Evolutionary conservation across 2,329 filamentous ascomycete species (phyloP).

Genomic region (Calonectria honghensis): DNA sequence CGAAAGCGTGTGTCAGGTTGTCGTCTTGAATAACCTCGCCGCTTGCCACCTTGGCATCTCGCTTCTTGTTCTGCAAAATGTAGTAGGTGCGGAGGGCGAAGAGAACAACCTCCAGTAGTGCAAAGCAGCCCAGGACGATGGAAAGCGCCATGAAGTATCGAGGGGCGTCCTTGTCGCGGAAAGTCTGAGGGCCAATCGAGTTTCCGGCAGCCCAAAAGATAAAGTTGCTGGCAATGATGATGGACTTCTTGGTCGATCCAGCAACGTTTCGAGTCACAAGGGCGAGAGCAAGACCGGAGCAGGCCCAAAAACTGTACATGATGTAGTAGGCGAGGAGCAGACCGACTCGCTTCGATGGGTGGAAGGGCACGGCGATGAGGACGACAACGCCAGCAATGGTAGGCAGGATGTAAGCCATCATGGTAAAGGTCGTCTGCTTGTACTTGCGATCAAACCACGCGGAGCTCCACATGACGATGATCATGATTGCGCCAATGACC

Average conservation of each 20-base stretch:
- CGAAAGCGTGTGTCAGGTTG: slow-evolving; percentile 28
- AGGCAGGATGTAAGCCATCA: slow-evolving; percentile 75
- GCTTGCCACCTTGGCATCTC: slow-evolving; percentile 24
- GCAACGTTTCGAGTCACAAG: slow-evolving; percentile 47
- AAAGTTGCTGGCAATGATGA: slow-evolving; percentile 29
- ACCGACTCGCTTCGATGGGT: slow-evolving; percentile 75
- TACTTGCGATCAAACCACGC: slow-evolving; percentile 80
- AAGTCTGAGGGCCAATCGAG: slow-evolving; percentile 28
- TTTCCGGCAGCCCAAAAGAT: slow-evolving; percentile 36
- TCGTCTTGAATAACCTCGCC: slow-evolving; percentile 27
- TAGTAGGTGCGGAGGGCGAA: slow-evolving; percentile 19
- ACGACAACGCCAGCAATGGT: slow-evolving; percentile 82
- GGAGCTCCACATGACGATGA: slow-evolving; percentile 79
- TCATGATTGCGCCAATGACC: slow-evolving; percentile 83
- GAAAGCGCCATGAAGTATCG: slow-evolving; percentile 30
- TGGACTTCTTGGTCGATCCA: slow-evolving; percentile 34
- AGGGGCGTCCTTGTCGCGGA: slow-evolving; percentile 25
- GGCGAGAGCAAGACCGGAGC: slow-evolving; percentile 74
- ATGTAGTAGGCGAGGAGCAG: slow-evolving; percentile 85
- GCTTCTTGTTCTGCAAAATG: slow-evolving; percentile 26
- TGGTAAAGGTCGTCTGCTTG: slow-evolving; percentile 79
- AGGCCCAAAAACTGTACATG: slow-evolving; percentile 84
- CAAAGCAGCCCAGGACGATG: slow-evolving; percentile 23
- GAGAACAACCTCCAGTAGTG: slow-evolving; percentile 14
- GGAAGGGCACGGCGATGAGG: slow-evolving; percentile 80